A percentile compares a stretch with the other conserved stretches of the same genome.
phyloP scores from a whole-genome alignment of 2,329 filamentous ascomycete genomes.

The Nigrospora sphaerica region DNA sequence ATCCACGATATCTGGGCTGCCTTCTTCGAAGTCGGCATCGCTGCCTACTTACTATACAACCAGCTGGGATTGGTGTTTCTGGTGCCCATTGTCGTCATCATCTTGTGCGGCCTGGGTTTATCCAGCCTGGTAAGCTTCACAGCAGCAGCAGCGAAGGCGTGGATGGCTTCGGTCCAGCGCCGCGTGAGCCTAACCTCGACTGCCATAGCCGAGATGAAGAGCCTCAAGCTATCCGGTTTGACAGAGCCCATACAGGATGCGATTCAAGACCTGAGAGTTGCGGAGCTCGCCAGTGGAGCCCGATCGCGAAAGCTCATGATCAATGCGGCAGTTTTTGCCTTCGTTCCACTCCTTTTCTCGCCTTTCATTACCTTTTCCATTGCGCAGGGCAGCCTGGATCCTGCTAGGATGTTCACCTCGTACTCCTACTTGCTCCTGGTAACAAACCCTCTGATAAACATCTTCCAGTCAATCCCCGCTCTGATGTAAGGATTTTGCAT shows the following conservation, averaged over 20 bases:
- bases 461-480: slow-evolving; percentile 29
- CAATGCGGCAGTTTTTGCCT: slow-evolving; percentile 24
- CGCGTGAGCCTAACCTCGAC: slow-evolving; percentile 20
- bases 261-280: slow-evolving; percentile 23
- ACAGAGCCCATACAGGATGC: slow-evolving; percentile 17
- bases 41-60: slow-evolving; percentile 37
- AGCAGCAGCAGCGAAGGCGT: slow-evolving; percentile 18
- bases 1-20: slow-evolving; percentile 33
- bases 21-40: slow-evolving; percentile 33
- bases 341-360: slow-evolving; percentile 2
- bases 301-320: slow-evolving; percentile 26
- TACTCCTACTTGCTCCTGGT: slow-evolving; percentile 32
- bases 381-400: slow-evolving; percentile 14
- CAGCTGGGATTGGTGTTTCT: slow-evolving; percentile 40
- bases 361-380: slow-evolving; percentile 25
- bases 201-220: slow-evolving; percentile 32
- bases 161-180: slow-evolving; percentile 28
- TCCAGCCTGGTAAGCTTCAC: slow-evolving; percentile 17
- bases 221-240: slow-evolving; percentile 33
- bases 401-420: slow-evolving; percentile 29
- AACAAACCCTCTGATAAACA: slow-evolving; percentile 26
- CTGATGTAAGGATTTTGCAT: slow-evolving; percentile 14
- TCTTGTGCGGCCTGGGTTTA: slow-evolving; percentile 11
- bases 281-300: slow-evolving; percentile 27
- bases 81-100: slow-evolving; percentile 36